Base-by-base conservation (phyloP, 495 filamentous ascomycete species). In the Penicillium longicatenatum region DNA sequence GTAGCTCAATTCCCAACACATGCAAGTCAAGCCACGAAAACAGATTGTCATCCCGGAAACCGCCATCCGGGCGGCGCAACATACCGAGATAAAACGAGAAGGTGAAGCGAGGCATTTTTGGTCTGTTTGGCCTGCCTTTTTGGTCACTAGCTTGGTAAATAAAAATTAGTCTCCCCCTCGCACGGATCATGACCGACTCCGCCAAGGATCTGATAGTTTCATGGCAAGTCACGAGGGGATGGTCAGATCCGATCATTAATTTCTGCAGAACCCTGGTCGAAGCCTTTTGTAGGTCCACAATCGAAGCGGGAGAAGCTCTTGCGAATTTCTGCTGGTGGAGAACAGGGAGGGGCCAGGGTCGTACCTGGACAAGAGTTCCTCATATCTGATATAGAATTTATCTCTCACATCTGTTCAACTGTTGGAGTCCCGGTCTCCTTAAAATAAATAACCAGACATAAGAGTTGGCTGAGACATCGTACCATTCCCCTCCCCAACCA, bases 271-370 rank as follows among this genome's bases (percentile, higher is more conserved):
- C 63, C 60, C 60, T 70, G 65, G 68, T 67, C 66, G 64, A 70
- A 68, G 67, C 60, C 60, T 55, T 64, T 73, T 37, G 52, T 67
- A 75, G 75, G 73, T 75, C 75, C 75, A 78, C 75, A 70, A 76
- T 77, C 62, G 74, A 76, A 75, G 70, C 74, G 75, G 75, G 70
- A 78, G 73, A 77, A 77, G 74, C 75, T 74, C 70, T 66, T 60
- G 64, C 57, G 63, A 67, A 69, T 49, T 47, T 62, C 62, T 60
- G 39, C 44, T 48, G 67, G 68, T 70, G 68, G 68, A 67, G 61
- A 55, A 67, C 48, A 41, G 55, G 61, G 57, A 63, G 57, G 62
- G 67, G 61, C 63, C 49, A 61, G 49, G 59, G 63, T 63, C 35
- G 42, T 46, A 44, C 41, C 41, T 44, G 21, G 14, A 44, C 41